phyloP scores from a whole-genome alignment of 148 eudicot species.

The Cornus controversa region DNA sequence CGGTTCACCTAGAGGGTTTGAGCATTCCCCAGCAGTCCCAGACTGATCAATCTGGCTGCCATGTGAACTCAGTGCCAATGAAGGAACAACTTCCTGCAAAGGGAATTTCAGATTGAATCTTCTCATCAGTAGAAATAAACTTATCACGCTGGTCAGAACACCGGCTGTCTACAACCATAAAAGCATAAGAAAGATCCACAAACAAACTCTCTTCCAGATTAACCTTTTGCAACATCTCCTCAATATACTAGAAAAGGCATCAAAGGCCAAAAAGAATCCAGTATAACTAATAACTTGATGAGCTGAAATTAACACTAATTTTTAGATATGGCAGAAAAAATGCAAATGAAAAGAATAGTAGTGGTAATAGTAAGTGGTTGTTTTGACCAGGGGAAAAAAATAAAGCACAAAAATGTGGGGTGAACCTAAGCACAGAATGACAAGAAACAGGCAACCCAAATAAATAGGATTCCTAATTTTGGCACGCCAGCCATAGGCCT shows the following conservation, averaged over 20 bases:
- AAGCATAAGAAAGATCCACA: constrained; percentile 17
- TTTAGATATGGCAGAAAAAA: neutral
- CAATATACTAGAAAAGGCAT: constrained; percentile 1
- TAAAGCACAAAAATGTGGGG: neutral
- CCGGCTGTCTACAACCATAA: constrained; percentile 6
- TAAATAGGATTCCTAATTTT: neutral
- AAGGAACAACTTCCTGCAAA: constrained; percentile 42
- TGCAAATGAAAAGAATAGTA: neutral
- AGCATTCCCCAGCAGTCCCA: constrained; percentile 28
- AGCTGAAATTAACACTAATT: neutral
- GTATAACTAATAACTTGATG: neutral
- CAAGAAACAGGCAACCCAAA: neutral
- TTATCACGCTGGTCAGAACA: constrained; percentile 2
- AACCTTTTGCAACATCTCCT: constrained; percentile 8
- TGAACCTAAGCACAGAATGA: neutral
- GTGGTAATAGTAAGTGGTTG: neutral
- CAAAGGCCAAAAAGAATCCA: constrained; percentile 2
- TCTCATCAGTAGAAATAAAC: constrained; percentile 7
- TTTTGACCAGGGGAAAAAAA: neutral
- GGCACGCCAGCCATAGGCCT: neutral
- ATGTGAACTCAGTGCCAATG: constrained; percentile 24
- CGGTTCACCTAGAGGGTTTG: constrained; percentile 31
- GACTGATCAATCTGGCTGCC: constrained; percentile 29
- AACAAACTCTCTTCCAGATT: constrained; percentile 13
- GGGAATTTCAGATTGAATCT: constrained; percentile 7